Evolutionary conservation across 2,329 filamentous ascomycete species (phyloP).

Genomic region (Exophiala aquamarina): DNA sequence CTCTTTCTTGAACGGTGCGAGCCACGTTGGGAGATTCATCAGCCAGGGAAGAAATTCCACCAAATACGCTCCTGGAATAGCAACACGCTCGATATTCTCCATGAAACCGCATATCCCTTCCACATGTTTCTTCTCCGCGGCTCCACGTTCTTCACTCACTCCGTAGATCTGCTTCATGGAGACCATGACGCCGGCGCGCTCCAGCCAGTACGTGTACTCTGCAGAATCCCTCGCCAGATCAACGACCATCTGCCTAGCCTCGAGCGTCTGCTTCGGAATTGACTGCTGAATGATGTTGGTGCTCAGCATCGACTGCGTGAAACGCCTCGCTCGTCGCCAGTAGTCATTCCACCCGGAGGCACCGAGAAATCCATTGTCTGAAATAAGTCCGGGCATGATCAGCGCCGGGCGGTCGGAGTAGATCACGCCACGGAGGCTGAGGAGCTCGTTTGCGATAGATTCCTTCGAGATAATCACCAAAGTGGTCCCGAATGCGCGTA

Average conservation of each 20-base stretch:
- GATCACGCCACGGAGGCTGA: constrained; percentile 39
- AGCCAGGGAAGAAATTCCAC: constrained; percentile 34
- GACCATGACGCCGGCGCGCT: constrained; percentile 16
- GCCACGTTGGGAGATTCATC: constrained; percentile 28
- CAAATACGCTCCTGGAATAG: constrained; percentile 26
- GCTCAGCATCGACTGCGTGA: constrained; percentile 17
- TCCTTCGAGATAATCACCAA: constrained; percentile 40
- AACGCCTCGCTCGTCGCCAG: constrained; percentile 13
- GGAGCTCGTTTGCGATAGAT: constrained; percentile 43
- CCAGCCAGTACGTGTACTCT: constrained; percentile 15
- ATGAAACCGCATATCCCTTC: constrained; percentile 14
- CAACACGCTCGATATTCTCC: constrained; percentile 15
- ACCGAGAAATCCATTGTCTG: constrained; percentile 15
- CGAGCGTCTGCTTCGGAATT: constrained; percentile 13
- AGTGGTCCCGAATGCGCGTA: constrained; percentile 43
- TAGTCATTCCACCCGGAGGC: constrained; percentile 12
- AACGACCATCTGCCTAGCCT: constrained; percentile 15
- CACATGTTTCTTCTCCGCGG: constrained; percentile 10
- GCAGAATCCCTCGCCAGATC: constrained; percentile 11
- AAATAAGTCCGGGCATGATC: constrained; percentile 13
- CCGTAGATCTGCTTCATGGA: constrained; percentile 18
- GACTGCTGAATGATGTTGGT: constrained; percentile 13
- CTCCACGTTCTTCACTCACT: constrained; percentile 4
- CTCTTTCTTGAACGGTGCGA: constrained; percentile 35
- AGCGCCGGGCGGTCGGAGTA: constrained; percentile 36